phyloP scores from a whole-genome alignment of 345 rosid species.

The Camelina neglecta region DNA sequence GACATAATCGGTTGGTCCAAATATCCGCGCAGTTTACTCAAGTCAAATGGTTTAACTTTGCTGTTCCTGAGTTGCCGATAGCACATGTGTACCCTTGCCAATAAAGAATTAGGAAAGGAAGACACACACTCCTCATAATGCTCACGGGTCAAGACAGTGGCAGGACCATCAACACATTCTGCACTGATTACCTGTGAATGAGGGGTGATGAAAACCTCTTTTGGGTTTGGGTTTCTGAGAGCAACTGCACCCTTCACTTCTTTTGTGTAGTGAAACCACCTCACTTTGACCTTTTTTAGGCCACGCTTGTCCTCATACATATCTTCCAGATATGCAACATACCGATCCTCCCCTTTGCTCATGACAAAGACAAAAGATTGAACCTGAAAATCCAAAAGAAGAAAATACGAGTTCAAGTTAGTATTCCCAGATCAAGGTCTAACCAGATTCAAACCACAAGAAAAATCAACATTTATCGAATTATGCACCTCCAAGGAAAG shows the following conservation, averaged over 20 bases:
- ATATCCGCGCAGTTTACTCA: slow-evolving; percentile 88
- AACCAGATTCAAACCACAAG: slow-evolving; percentile 17
- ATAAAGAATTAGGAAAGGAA: slow-evolving; percentile 63
- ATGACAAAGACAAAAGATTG: slow-evolving; percentile 94
- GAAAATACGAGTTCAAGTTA: slow-evolving; percentile 32
- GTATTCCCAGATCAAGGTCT: slow-evolving; percentile 24
- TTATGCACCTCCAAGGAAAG: slow-evolving; percentile 1
- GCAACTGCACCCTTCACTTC: slow-evolving; percentile 84
- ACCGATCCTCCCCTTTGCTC: slow-evolving; percentile 82
- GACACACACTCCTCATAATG: slow-evolving; percentile 74
- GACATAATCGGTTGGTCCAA: slow-evolving; percentile 76
- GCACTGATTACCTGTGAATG: slow-evolving; percentile 96
- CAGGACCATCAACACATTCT: slow-evolving; percentile 93
- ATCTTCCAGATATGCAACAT: slow-evolving; percentile 94
- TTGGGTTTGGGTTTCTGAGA: slow-evolving; percentile 76
- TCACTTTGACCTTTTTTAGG: slow-evolving; percentile 87
- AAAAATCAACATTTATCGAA: slow-evolving; percentile 8
- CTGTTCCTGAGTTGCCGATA: slow-evolving; percentile 83
- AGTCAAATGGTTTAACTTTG: slow-evolving; percentile 77
- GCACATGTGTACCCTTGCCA: slow-evolving; percentile 74
- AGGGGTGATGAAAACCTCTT: slow-evolving; percentile 93
- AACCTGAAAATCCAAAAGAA: slow-evolving; percentile 51
- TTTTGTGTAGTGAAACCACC: slow-evolving; percentile 93
- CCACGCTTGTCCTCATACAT: slow-evolving; percentile 99
- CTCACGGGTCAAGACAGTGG: slow-evolving; percentile 76